Percentiles rank a stretch among this genome's conserved stretches.
These are phyloP conservation scores for Flaveria brownii DNA, from an alignment of 129 eudicot species.

Conservation along the genomic window DNA sequence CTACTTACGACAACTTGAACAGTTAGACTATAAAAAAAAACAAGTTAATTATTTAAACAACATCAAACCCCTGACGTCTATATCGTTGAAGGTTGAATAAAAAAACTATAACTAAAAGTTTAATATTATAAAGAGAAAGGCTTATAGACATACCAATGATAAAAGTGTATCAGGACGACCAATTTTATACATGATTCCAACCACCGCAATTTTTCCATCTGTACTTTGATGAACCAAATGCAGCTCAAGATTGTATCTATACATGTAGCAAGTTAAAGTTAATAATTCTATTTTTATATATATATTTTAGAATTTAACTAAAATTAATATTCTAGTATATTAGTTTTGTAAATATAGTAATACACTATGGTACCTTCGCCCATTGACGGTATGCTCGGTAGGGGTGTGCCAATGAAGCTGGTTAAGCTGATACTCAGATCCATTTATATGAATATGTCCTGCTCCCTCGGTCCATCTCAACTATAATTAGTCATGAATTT, in stretches of 20 bases:
- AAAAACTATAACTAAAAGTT: no score
- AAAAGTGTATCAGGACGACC: constrained; percentile 54
- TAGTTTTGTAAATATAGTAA: not conserved
- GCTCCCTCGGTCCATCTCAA: constrained; percentile 50
- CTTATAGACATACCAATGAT: constrained; percentile 37
- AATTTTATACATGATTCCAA: constrained; percentile 55
- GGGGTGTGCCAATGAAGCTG: constrained; percentile 77
- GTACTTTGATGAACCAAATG: constrained; percentile 55
- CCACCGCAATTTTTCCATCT: constrained; percentile 47
- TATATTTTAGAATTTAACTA: not conserved
- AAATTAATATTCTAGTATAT: not conserved
- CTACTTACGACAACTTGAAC: no score
- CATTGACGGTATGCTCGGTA: constrained; percentile 63
- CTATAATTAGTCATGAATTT: constrained; percentile 18
- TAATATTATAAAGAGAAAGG: not conserved
- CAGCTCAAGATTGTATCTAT: constrained; percentile 52
- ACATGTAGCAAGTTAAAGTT: not conserved
- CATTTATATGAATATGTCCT: constrained; percentile 53
- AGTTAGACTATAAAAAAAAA: no score
- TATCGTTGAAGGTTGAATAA: no score
- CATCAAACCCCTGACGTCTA: no score
- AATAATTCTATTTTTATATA: no score
- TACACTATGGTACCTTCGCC: constrained; percentile 46
- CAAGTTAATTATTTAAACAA: no score
- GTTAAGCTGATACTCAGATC: constrained; percentile 43